Conservation (phyloP, 179 eudicot genomes). For the Silene vulgaris region DNA sequence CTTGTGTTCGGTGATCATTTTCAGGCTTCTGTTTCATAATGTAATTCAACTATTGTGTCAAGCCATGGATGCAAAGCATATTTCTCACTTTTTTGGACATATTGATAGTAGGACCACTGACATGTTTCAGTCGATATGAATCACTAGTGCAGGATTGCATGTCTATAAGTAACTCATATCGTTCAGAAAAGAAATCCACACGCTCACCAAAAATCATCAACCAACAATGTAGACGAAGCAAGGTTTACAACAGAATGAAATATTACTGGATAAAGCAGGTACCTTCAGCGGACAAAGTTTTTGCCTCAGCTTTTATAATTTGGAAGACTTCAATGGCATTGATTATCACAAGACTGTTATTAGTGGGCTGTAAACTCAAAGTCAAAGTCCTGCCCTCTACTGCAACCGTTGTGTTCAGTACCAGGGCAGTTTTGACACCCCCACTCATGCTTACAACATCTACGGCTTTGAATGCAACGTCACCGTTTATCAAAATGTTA, state of each 20-base stretch:
- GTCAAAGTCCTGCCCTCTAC: constrained; percentile 77
- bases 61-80: too few species aligned
- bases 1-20: too few species aligned
- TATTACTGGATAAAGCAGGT: constrained; percentile 15
- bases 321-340: constrained; percentile 81
- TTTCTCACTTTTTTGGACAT: too few species aligned
- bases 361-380: constrained; percentile 53
- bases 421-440: constrained; percentile 59
- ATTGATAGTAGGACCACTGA: too few species aligned
- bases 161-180: too few species aligned
- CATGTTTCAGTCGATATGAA: too few species aligned
- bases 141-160: too few species aligned
- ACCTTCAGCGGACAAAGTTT: constrained; percentile 76
- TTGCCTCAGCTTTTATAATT: constrained; percentile 66
- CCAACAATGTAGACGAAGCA: constrained; percentile 1
- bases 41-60: too few species aligned
- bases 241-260: constrained; percentile 11
- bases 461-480: constrained; percentile 50
- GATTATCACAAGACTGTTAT: constrained; percentile 57
- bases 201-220: not conserved
- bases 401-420: constrained; percentile 68
- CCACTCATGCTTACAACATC: constrained; percentile 77
- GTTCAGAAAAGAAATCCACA: not conserved
- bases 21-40: too few species aligned
- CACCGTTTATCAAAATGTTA: constrained; percentile 69